Conservation (phyloP, 2,329 filamentous ascomycete species). For the Venturia aucupariae region DNA sequence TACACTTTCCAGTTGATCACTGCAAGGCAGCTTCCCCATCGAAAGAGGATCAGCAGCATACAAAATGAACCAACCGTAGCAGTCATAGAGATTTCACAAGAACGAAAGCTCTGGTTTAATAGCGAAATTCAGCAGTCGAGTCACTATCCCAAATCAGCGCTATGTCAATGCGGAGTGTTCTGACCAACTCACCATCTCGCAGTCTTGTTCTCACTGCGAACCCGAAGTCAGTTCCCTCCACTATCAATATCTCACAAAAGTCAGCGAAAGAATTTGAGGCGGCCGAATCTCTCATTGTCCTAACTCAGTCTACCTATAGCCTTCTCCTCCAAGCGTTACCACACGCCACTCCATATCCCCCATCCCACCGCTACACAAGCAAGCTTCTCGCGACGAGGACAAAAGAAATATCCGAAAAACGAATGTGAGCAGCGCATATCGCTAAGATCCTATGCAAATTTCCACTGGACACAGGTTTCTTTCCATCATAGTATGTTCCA, state of each 20-base stretch:
- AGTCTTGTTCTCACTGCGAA: background rate
- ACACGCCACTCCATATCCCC: background rate
- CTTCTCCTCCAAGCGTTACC: conserved; percentile 12
- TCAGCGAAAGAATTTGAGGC: conserved; percentile 6
- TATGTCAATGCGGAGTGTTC: background rate
- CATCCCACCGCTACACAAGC: conserved; percentile 8
- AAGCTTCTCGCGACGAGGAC: conserved; percentile 12
- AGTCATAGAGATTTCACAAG: too few relatives aligned
- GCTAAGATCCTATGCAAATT: conserved; percentile 8
- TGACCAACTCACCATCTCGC: background rate
- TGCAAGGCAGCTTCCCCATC: too few relatives aligned
- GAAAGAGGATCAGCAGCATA: too few relatives aligned
- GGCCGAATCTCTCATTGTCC: conserved; percentile 14
- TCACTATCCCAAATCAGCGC: background rate
- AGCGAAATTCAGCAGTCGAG: background rate
- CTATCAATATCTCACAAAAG: background rate
- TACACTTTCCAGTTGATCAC: too few relatives aligned
- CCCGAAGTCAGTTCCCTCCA: background rate
- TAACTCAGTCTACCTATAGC: conserved; percentile 7
- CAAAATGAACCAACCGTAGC: too few relatives aligned
- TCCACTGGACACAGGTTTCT: background rate
- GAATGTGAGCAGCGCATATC: conserved; percentile 12
- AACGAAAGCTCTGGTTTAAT: background rate
- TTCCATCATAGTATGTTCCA: conserved; percentile 6
- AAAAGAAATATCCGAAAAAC: conserved; percentile 8